Base-by-base conservation (phyloP, 805 yeast species). In the Candida insectorum region DNA sequence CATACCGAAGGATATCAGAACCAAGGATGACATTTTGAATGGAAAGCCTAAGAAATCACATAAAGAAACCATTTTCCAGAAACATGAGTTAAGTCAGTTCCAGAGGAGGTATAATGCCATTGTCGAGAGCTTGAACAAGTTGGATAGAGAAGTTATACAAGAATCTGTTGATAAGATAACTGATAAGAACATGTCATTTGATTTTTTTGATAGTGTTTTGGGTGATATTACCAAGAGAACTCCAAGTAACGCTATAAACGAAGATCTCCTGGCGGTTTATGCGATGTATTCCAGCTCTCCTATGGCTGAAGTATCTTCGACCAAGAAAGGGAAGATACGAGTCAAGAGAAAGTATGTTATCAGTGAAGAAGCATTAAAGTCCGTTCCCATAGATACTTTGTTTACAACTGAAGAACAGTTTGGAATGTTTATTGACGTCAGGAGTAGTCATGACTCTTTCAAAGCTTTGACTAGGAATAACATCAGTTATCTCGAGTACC, bases 381-480 rank as follows among this genome's bases (percentile, higher is more conserved):
- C 21, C 11, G 34, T 85, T 9, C 63, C 65, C 14, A 41, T 84
- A 3, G 71, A 75, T 12, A 33, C 48, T 0, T 30, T 75, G 5
- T 87, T 84, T 50, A 61, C 76, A 0, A 68, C 72, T 4, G 76
- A 70, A 19, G 96, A 88, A 51, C 56, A 58, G 21, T 73, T 69
- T 48, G 96, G 96, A 0, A 71, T 70, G 40, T 75, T 54, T 42
- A 43, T 88, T 13, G 91, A 86, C 40, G 59, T 86, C 33, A 50
- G 64, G 3, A 51, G 51, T 4, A 61, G 69, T 30, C 81, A 79
- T 54, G 74, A 71, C 19, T 44, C 47, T 19, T 83, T 81, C 76
- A 51, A 79, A 24, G 5, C 14, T 6, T 60, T 54, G 5, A 24
- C 47, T 4, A 42, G 38, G 7, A 30, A 36, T 8, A 49, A 52